Conservation (phyloP, 129 eudicot genomes). For the Ambrosia trifida region DNA sequence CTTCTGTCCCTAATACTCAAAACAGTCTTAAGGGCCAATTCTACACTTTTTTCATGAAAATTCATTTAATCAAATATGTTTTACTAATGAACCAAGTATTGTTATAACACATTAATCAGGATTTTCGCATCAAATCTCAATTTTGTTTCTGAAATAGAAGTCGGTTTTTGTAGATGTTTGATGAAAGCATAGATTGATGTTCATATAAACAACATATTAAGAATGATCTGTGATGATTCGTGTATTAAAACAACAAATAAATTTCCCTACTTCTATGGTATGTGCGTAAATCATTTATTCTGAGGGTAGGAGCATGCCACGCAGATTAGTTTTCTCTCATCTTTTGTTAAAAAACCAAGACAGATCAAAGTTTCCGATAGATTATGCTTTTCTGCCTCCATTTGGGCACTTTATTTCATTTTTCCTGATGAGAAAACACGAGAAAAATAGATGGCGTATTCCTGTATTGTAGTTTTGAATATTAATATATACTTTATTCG, state of each 20-base stretch:
- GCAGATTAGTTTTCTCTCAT: slow-evolving; percentile 5
- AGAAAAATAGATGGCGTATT: neutral
- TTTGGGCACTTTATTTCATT: neutral
- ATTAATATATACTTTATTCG: neutral
- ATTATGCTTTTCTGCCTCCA: neutral
- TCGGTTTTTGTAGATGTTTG: neutral
- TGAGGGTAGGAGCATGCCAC: neutral
- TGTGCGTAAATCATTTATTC: neutral
- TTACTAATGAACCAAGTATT: neutral
- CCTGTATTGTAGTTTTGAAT: slow-evolving; percentile 1
- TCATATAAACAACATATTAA: neutral
- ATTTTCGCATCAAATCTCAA: neutral
- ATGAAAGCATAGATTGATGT: neutral
- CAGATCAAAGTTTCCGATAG: neutral
- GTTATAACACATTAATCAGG: neutral
- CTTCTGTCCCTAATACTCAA: neutral
- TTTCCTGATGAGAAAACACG: neutral
- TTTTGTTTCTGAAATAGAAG: neutral
- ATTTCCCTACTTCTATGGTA: neutral
- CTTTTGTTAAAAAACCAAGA: neutral
- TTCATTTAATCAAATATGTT: neutral
- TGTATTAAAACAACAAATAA: neutral
- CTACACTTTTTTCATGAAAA: neutral
- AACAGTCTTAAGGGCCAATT: neutral
- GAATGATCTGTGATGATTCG: neutral